A percentile compares a stretch with the other conserved stretches of the same genome.
Conservation (phyloP, 257 asterid species). For the Jacaranda copaia region DNA sequence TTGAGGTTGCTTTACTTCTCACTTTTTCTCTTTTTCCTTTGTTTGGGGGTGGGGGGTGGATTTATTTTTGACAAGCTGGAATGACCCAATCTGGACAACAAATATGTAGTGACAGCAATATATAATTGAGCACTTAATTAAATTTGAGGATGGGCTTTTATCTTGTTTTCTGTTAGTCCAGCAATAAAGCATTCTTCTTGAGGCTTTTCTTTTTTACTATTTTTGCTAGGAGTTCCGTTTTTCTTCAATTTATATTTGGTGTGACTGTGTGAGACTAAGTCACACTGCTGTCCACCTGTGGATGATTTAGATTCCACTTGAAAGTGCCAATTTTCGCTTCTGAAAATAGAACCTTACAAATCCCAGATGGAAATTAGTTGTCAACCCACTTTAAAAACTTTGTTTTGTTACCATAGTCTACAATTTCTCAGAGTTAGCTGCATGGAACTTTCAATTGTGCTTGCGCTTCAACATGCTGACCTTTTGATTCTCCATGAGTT, state of each 20-base stretch:
- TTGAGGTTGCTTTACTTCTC: too few species aligned
- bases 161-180: neutral
- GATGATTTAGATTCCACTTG: neutral
- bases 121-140: neutral
- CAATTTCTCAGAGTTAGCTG: neutral
- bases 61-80: too few species aligned
- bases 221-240: neutral
- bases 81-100: too few species aligned
- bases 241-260: neutral
- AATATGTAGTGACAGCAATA: too few species aligned
- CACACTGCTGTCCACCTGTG: neutral
- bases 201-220: neutral
- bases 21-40: too few species aligned
- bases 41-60: too few species aligned
- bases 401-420: neutral
- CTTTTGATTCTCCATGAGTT: neutral
- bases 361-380: constrained; percentile 9
- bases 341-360: neutral
- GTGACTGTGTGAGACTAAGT: neutral
- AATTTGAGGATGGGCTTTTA: neutral
- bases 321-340: neutral
- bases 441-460: neutral
- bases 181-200: neutral
- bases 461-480: constrained; percentile 15
- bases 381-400: neutral